Percentiles rank a stretch among this genome's conserved stretches.
These are phyloP conservation scores for Xylogone sp. DNA, from an alignment of 2,329 filamentous ascomycete species.

Conservation along the genomic window DNA sequence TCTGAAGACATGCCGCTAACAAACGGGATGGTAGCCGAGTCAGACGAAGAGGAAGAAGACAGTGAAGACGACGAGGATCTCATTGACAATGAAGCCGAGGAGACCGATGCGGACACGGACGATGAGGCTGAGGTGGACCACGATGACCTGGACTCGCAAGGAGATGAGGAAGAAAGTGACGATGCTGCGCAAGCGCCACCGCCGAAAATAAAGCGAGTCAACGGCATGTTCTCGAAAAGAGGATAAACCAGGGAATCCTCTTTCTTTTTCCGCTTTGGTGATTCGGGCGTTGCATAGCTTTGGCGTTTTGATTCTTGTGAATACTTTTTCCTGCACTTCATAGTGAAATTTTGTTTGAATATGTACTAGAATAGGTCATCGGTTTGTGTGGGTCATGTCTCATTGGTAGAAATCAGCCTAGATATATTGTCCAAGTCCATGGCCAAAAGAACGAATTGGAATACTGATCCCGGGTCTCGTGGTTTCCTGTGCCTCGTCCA, in stretches of 20 bases:
- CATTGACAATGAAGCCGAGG: slow-evolving; percentile 48
- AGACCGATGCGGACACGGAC: slow-evolving; percentile 30
- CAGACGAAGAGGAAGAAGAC: slow-evolving; percentile 42
- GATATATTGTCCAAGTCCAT: background rate
- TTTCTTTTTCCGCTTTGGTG: background rate
- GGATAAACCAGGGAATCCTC: slow-evolving; percentile 13
- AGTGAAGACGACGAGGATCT: slow-evolving; percentile 38
- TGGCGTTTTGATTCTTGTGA: slow-evolving; percentile 18
- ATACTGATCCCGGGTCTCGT: background rate
- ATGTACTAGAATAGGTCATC: background rate
- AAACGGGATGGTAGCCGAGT: slow-evolving; percentile 42
- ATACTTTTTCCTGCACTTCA: background rate
- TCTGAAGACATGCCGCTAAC: slow-evolving; percentile 34
- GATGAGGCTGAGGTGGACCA: slow-evolving; percentile 43
- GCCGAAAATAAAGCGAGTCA: slow-evolving; percentile 22
- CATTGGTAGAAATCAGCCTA: background rate
- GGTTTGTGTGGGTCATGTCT: background rate
- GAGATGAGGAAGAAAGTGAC: slow-evolving; percentile 39
- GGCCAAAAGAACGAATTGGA: background rate
- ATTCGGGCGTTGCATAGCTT: slow-evolving; percentile 25
- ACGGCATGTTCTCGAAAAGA: slow-evolving; percentile 20
- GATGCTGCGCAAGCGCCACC: slow-evolving; percentile 27
- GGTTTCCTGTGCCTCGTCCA: no score
- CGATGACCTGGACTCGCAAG: slow-evolving; percentile 38
- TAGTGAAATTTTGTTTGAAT: background rate